These are phyloP conservation scores for Globisporangium splendens DNA, from an alignment of 352 stramenopile species.

Conservation along the genomic window DNA sequence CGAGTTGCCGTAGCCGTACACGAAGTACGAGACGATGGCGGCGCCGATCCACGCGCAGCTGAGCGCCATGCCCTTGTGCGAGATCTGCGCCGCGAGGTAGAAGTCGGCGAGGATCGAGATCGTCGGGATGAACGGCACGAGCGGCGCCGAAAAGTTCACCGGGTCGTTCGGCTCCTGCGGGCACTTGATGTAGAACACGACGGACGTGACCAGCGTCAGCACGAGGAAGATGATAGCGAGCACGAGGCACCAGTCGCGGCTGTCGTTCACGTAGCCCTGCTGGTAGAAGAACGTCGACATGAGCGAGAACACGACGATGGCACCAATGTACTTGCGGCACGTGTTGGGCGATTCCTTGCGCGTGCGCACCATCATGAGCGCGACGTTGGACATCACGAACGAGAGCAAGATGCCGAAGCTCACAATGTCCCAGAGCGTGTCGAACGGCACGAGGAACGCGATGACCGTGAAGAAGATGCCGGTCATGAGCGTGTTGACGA, in stretches of 20 bases:
- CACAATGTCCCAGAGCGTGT: slow-evolving; percentile 84
- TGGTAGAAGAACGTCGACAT: slow-evolving; percentile 65
- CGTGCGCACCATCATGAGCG: slow-evolving; percentile 73
- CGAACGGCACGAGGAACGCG: slow-evolving; percentile 74
- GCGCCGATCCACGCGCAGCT: slow-evolving; percentile 50
- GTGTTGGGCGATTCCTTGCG: slow-evolving; percentile 46
- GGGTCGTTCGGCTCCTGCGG: slow-evolving; percentile 41
- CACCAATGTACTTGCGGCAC: slow-evolving; percentile 37
- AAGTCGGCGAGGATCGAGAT: slow-evolving; percentile 64
- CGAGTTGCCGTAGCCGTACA: slow-evolving; percentile 70
- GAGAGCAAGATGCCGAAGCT: slow-evolving; percentile 87
- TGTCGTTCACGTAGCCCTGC: slow-evolving; percentile 58
- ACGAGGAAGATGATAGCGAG: slow-evolving; percentile 51
- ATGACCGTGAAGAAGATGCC: slow-evolving; percentile 65
- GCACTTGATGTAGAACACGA: slow-evolving; percentile 57
- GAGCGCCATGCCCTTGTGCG: slow-evolving; percentile 43
- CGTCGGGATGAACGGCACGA: slow-evolving; percentile 66
- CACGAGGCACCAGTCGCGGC: slow-evolving; percentile 26
- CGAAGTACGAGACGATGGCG: slow-evolving; percentile 70
- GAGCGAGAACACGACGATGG: slow-evolving; percentile 33
- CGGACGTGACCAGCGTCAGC: slow-evolving; percentile 19
- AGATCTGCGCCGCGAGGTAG: slow-evolving; percentile 65
- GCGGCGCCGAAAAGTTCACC: slow-evolving; percentile 49
- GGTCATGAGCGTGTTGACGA: slow-evolving; percentile 69
- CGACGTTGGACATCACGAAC: slow-evolving; percentile 83